A percentile compares a stretch with the other conserved stretches of the same genome.
These are phyloP conservation scores for Isatis tinctoria DNA, from an alignment of 345 rosid species.

Conservation along the genomic window DNA sequence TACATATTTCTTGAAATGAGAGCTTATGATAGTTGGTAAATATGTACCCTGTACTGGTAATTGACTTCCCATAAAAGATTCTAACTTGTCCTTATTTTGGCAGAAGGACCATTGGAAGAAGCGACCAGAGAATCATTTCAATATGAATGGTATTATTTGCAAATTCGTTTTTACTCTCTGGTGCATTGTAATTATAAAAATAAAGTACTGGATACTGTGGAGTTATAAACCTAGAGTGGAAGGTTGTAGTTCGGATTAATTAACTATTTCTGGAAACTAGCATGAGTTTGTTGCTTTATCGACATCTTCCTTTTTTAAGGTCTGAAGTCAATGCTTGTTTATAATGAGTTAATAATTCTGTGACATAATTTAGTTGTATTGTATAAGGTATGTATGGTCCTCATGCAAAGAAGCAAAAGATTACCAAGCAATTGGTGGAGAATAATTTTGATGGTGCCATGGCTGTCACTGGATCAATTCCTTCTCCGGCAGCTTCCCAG, in stretches of 20 bases:
- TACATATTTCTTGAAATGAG: conserved; percentile 5
- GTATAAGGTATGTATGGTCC: conserved; percentile 67
- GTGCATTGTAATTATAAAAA: conserved; percentile 10
- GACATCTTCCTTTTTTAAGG: background rate
- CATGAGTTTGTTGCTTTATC: background rate
- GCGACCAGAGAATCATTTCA: conserved; percentile 75
- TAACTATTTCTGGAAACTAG: background rate
- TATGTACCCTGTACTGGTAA: background rate
- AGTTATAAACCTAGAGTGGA: conserved; percentile 13
- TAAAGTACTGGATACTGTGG: background rate
- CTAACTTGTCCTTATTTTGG: conserved; percentile 29
- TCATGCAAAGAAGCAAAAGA: conserved; percentile 77
- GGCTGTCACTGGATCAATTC: conserved; percentile 56
- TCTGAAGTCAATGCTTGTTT: background rate
- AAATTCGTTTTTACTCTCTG: conserved; percentile 19
- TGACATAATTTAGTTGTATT: conserved; percentile 26
- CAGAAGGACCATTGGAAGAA: conserved; percentile 77
- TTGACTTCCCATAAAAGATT: background rate
- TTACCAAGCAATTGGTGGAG: conserved; percentile 59
- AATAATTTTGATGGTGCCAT: conserved; percentile 54
- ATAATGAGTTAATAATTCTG: conserved; percentile 8
- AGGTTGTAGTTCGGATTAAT: conserved; percentile 1
- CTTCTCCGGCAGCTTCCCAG: conserved; percentile 88
- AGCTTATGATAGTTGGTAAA: background rate
- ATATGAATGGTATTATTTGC: conserved; percentile 72